A percentile compares a stretch with the other conserved stretches of the same genome.
Conservation (phyloP, 331 rosid species). For the Saraca asoca region DNA sequence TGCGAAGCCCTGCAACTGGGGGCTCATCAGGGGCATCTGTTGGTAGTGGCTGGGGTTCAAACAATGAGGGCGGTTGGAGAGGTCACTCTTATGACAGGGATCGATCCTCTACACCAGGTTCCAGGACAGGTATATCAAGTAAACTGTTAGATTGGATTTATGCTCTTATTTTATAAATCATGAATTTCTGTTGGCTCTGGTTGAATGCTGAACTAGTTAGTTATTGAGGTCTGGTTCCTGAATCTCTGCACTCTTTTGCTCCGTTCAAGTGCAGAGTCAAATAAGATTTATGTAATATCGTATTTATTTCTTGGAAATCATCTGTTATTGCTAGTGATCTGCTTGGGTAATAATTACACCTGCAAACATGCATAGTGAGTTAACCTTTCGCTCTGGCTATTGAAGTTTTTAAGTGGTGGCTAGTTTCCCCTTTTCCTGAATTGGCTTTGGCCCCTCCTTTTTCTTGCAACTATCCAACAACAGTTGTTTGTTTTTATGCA, state of each 20-base stretch:
- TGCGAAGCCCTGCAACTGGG: conserved; percentile 94
- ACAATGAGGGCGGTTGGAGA: conserved; percentile 79
- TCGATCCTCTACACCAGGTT: conserved; percentile 84
- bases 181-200: conserved; percentile 4
- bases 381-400: neutral
- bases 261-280: neutral
- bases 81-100: conserved; percentile 79
- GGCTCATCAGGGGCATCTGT: conserved; percentile 82
- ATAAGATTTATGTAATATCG: neutral
- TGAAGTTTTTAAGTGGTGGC: neutral
- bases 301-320: conserved; percentile 6
- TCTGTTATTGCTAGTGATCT: neutral
- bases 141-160: conserved; percentile 1
- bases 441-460: conserved; percentile 20
- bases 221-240: conserved; percentile 4
- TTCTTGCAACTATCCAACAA: conserved; percentile 4
- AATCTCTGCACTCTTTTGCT: neutral
- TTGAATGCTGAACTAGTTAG: conserved; percentile 8
- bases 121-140: conserved; percentile 69
- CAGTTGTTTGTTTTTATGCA: neutral
- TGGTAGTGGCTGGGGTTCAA: conserved; percentile 86
- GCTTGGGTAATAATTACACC: neutral
- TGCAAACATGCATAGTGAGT: neutral
- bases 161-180: neutral
- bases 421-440: conserved; percentile 11